Conservation (phyloP, 2,329 filamentous ascomycete species). For the Drechslerella coelobrocha region DNA sequence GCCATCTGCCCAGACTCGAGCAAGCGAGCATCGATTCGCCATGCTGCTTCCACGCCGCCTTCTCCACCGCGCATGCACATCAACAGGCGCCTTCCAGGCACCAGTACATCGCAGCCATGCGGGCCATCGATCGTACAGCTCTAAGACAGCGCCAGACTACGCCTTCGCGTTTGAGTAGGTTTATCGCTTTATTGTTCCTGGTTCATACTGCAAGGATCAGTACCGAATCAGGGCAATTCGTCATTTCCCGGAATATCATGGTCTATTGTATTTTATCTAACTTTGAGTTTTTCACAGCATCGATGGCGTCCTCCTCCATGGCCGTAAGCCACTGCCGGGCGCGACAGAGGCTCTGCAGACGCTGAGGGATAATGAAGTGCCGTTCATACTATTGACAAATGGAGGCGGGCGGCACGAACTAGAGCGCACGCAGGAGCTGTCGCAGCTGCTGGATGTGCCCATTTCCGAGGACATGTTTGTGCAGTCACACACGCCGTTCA, state of each 20-base stretch:
- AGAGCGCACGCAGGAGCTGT: conserved; percentile 74
- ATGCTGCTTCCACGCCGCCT: too few relatives aligned
- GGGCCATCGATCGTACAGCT: conserved; percentile 19
- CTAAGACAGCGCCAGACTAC: conserved; percentile 58
- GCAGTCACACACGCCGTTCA: conserved; percentile 89
- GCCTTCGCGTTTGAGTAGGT: conserved; percentile 67
- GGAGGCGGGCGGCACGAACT: conserved; percentile 85
- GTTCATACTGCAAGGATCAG: too few relatives aligned
- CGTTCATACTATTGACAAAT: conserved; percentile 95
- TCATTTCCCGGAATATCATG: conserved; percentile 28
- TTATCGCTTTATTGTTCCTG: too few relatives aligned
- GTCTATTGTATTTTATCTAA: conserved; percentile 55
- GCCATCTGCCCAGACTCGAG: too few relatives aligned
- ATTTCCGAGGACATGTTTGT: conserved; percentile 76
- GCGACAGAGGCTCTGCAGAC: conserved; percentile 75
- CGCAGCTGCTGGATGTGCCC: conserved; percentile 68
- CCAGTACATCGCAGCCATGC: too few relatives aligned
- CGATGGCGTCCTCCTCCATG: conserved; percentile 92
- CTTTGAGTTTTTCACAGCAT: conserved; percentile 65
- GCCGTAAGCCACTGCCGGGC: conserved; percentile 77
- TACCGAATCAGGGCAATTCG: too few relatives aligned
- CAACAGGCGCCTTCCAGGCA: too few relatives aligned
- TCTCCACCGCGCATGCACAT: too few relatives aligned
- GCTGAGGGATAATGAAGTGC: conserved; percentile 76
- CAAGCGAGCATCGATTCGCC: too few relatives aligned